Conservation (phyloP, 1,284 basidiomycete species). For the Microbotryum intermedium region DNA sequence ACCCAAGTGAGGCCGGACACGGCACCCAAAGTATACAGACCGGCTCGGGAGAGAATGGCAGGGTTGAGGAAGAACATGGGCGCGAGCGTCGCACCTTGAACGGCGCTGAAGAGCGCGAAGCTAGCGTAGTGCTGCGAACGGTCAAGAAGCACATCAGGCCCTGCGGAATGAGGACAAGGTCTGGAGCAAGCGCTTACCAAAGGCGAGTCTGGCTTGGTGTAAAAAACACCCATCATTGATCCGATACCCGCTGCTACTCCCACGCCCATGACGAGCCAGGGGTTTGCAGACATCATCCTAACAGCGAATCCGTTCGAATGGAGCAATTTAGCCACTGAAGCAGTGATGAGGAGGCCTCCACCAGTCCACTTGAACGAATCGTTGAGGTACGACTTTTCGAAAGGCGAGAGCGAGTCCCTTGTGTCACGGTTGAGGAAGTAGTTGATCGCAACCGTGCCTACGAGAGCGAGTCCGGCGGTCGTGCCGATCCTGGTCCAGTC, state of each 20-base stretch:
- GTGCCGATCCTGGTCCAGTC: conserved; percentile 5
- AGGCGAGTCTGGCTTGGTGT: conserved; percentile 62
- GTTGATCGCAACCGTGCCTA: conserved; percentile 48
- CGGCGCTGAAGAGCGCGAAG: conserved; percentile 49
- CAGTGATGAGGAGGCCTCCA: conserved; percentile 62
- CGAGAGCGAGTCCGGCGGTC: conserved; percentile 22
- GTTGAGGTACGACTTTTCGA: conserved; percentile 64
- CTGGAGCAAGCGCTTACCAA: too few species aligned
- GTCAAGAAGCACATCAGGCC: conserved; percentile 35
- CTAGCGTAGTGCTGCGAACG: conserved; percentile 47
- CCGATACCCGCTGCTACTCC: conserved; percentile 54
- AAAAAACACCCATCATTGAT: conserved; percentile 56
- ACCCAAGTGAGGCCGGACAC: conserved; percentile 64
- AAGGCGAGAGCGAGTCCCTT: conserved; percentile 50
- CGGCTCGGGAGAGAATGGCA: conserved; percentile 76
- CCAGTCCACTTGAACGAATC: conserved; percentile 78
- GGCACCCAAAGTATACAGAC: conserved; percentile 76
- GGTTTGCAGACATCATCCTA: conserved; percentile 71
- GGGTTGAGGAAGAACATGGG: conserved; percentile 79
- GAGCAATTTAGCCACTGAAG: conserved; percentile 63
- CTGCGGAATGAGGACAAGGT: background rate
- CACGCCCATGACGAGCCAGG: conserved; percentile 76
- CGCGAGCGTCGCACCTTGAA: conserved; percentile 72
- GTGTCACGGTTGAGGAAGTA: conserved; percentile 67
- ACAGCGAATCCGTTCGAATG: conserved; percentile 66